Conservation (phyloP, 371 early-diverging fungal species). For the Syncephalastrum contaminatum region DNA sequence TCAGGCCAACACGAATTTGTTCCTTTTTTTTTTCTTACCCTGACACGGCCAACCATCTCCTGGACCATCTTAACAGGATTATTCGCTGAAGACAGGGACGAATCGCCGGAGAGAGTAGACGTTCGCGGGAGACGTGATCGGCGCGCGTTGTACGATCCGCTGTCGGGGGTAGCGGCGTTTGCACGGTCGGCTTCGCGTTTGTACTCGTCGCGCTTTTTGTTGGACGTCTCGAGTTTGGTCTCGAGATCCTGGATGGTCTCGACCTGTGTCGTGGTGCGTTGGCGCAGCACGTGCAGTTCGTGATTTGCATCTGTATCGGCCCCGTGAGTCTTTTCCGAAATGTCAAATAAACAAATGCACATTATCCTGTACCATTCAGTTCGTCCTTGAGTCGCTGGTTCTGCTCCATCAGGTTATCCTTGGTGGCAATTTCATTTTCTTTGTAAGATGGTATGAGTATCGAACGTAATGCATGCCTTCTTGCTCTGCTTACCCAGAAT, state of each 20-base stretch:
- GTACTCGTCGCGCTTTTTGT: slow-evolving; percentile 22
- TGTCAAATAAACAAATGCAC: not conserved
- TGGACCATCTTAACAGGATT: slow-evolving; percentile 71
- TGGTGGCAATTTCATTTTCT: slow-evolving; percentile 66
- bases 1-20: not conserved
- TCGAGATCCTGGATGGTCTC: slow-evolving; percentile 38
- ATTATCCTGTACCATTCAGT: slow-evolving; percentile 49
- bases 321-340: not conserved
- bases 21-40: slow-evolving; percentile 37
- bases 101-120: slow-evolving; percentile 13
- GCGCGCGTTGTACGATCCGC: slow-evolving; percentile 39
- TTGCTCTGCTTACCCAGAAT: slow-evolving; percentile 50
- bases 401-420: slow-evolving; percentile 68
- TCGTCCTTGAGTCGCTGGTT: slow-evolving; percentile 81
- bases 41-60: slow-evolving; percentile 73
- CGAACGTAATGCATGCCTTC: too few species aligned
- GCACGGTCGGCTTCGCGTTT: slow-evolving; percentile 7
- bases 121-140: slow-evolving; percentile 40
- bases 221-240: slow-evolving; percentile 32
- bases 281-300: slow-evolving; percentile 57
- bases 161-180: slow-evolving; percentile 28
- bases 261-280: slow-evolving; percentile 37
- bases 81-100: slow-evolving; percentile 24
- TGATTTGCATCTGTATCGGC: slow-evolving; percentile 47
- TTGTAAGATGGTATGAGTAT: not conserved